Percentiles rank a stretch among this genome's conserved stretches.
phyloP scores from a whole-genome alignment of 2,329 filamentous ascomycete species.

The Monosporascus cannonballus region DNA sequence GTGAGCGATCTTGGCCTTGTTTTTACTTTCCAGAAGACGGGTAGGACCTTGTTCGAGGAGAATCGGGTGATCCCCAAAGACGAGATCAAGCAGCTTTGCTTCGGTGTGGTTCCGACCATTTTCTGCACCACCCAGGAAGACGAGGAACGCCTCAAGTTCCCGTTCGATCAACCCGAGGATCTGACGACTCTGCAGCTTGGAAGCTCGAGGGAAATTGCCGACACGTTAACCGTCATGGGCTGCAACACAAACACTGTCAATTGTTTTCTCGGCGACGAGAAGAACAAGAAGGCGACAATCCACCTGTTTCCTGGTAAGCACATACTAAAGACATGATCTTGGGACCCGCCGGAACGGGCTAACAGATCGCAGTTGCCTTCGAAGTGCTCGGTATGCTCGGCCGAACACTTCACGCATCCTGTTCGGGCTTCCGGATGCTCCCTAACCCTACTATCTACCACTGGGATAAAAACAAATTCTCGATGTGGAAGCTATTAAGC shows the following conservation, averaged over 20 bases:
- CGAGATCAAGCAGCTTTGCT: slow-evolving; percentile 48
- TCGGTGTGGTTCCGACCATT: slow-evolving; percentile 50
- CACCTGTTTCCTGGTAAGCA: slow-evolving; percentile 45
- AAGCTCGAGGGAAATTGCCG: slow-evolving; percentile 41
- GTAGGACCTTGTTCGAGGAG: slow-evolving; percentile 39
- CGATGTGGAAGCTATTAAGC: slow-evolving; percentile 34
- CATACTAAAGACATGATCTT: background rate
- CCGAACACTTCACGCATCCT: slow-evolving; percentile 40
- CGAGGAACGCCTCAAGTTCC: slow-evolving; percentile 30
- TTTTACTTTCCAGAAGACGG: slow-evolving; percentile 47
- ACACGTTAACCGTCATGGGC: slow-evolving; percentile 46
- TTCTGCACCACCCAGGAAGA: slow-evolving; percentile 35
- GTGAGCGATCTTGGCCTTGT: slow-evolving; percentile 46
- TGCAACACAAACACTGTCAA: slow-evolving; percentile 47
- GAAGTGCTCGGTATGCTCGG: slow-evolving; percentile 55
- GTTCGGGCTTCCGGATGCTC: slow-evolving; percentile 46
- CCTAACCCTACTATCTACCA: slow-evolving; percentile 50
- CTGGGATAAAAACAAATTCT: slow-evolving; percentile 48
- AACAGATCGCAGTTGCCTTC: slow-evolving; percentile 40
- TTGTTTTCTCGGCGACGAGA: slow-evolving; percentile 32
- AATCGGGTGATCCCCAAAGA: slow-evolving; percentile 48
- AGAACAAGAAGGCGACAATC: slow-evolving; percentile 32
- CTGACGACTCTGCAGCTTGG: slow-evolving; percentile 42
- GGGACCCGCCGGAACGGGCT: background rate
- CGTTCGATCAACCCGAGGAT: slow-evolving; percentile 35